phyloP scores from a whole-genome alignment of 805 yeast genomes.

The Metschnikowia aberdeeniae region DNA sequence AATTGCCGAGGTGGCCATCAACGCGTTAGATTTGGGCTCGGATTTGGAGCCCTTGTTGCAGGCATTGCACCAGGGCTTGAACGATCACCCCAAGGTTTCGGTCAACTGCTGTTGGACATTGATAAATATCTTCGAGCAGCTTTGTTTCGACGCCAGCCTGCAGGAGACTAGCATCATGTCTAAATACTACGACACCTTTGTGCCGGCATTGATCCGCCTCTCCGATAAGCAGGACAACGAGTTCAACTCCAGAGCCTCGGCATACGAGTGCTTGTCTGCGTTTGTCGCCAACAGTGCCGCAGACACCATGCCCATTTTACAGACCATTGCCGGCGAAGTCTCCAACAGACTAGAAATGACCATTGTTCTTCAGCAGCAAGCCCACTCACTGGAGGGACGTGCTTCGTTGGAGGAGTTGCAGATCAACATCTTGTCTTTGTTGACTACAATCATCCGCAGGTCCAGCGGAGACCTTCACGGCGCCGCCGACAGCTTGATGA shows the following conservation, averaged over 20 bases:
- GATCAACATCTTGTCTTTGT: constrained; percentile 68
- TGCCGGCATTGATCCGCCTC: constrained; percentile 66
- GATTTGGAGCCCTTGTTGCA: constrained; percentile 69
- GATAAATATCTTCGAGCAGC: constrained; percentile 85
- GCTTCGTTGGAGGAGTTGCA: constrained; percentile 85
- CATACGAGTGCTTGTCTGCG: constrained; percentile 87
- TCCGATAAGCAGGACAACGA: constrained; percentile 79
- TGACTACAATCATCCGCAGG: constrained; percentile 82
- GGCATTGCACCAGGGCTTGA: constrained; percentile 75
- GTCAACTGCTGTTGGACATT: constrained; percentile 99
- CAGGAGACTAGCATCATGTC: constrained; percentile 62
- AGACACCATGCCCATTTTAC: constrained; percentile 64
- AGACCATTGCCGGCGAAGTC: constrained; percentile 70
- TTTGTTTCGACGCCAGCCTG: constrained; percentile 50
- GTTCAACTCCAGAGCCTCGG: constrained; percentile 86
- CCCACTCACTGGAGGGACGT: constrained; percentile 64
- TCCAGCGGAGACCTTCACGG: constrained; percentile 58
- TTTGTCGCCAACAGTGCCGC: constrained; percentile 72
- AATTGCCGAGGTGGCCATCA: constrained; percentile 82
- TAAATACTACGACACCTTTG: constrained; percentile 62
- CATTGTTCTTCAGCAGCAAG: constrained; percentile 50
- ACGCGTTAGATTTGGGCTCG: constrained; percentile 61
- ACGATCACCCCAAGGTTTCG: constrained; percentile 87
- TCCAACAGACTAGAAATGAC: constrained; percentile 71
- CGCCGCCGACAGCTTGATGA: constrained; percentile 84